Base-by-base conservation (phyloP, 768 basidiomycete species). In the Dioszegia aurantiaca region DNA sequence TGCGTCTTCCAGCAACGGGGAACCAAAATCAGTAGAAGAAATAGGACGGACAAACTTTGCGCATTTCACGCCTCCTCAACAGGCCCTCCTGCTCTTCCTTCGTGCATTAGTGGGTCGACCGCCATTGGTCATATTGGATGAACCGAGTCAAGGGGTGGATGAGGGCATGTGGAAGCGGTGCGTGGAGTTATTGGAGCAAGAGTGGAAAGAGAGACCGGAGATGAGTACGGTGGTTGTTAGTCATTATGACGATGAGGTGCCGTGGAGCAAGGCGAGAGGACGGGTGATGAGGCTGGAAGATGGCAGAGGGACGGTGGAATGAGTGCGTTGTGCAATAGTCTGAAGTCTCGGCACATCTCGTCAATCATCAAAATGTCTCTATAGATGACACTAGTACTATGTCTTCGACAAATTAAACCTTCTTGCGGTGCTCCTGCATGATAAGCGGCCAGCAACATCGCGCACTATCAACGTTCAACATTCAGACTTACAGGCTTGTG, bases 61-160 rank as follows among this genome's bases (percentile, higher is more conserved):
- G 0, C 81, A 82, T 39, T 80, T 93, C 5, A 80, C 86, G 0
- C 80, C 83, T 0, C 87, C 85, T 0, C 87, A 88, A 70, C 93
- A 94, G 77, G 82, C 85, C 43, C 76, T 93, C 43, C 84, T 90
- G 19, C 78, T 98, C 36, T 81, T 97, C 41, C 85, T 93, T 82
- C 84, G 92, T 17, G 89, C 92, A 26, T 79, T 95, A 31, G 90
- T 93, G 9, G 83, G 83, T 14, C 78, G 80, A 14, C 87, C 89
- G 2, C 82, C 82, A 55, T 72, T 99, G 31, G 80, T 98, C 6
- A 79, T 97, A 10, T 78, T 98, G 39, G 94, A 99, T 69, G 94
- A 99, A 73, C 88, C 86, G 9, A 92, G 89, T 84, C 86, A 88
- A 23, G 93, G 92, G 24, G 93, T 98, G 89, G 89, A 89, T 62